phyloP scores from a whole-genome alignment of 306 rosid species.

The Biancaea sappan region DNA sequence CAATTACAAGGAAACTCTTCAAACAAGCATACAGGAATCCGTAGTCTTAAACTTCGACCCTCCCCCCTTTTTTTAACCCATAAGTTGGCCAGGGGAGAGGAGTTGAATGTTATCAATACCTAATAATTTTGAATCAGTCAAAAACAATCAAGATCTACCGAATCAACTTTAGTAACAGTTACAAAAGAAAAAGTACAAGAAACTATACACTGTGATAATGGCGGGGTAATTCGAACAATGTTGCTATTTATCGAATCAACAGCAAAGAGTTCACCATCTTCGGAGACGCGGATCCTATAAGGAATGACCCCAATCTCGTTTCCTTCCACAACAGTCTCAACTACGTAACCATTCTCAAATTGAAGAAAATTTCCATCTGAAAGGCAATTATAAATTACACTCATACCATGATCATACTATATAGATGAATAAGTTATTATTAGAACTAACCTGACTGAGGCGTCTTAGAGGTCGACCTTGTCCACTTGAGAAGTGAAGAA shows the following conservation, averaged over 20 bases:
- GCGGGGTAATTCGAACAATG: slow-evolving; percentile 84
- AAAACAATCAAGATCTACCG: not conserved
- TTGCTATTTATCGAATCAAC: slow-evolving; percentile 87
- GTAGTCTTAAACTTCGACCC: not conserved
- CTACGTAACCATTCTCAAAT: slow-evolving; percentile 92
- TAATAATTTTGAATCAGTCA: not conserved
- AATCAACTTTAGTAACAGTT: slow-evolving; percentile 21
- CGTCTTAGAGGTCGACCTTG: slow-evolving; percentile 69
- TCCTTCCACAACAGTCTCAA: slow-evolving; percentile 93
- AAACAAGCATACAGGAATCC: slow-evolving; percentile 9
- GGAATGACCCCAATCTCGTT: slow-evolving; percentile 84
- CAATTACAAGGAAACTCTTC: not conserved
- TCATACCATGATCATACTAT: not conserved
- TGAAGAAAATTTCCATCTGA: slow-evolving; percentile 89
- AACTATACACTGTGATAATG: slow-evolving; percentile 82
- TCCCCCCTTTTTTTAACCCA: not conserved
- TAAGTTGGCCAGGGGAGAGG: not conserved
- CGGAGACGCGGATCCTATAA: slow-evolving; percentile 75
- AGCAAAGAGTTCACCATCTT: slow-evolving; percentile 89
- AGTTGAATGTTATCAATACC: not conserved
- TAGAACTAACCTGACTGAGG: slow-evolving; percentile 69
- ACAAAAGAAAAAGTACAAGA: not conserved
- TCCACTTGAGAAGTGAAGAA: slow-evolving; percentile 83
- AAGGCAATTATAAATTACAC: slow-evolving; percentile 28
- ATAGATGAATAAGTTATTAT: not conserved